Conservation (phyloP, 257 asterid species). For the Capsicum rhomboideum region DNA sequence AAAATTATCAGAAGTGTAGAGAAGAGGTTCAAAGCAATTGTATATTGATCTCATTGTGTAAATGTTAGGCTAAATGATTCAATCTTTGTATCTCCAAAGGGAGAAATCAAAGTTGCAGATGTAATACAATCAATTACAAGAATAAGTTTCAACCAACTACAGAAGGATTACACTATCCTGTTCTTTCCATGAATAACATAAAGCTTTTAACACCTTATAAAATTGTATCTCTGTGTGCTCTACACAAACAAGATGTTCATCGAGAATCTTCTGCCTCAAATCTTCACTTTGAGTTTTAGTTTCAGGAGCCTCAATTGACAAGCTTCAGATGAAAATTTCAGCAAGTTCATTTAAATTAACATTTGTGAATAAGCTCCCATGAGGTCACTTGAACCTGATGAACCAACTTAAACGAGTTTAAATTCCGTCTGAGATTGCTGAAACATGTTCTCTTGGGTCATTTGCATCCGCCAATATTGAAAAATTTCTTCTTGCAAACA, state of each 20-base stretch:
- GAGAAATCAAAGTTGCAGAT: background rate
- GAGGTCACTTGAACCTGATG: background rate
- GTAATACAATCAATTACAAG: background rate
- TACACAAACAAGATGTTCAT: background rate
- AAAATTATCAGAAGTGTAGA: background rate
- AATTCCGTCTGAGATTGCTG: background rate
- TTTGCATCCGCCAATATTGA: background rate
- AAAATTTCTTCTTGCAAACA: background rate
- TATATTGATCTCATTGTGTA: constrained; percentile 2
- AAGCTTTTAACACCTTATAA: background rate
- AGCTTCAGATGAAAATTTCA: background rate
- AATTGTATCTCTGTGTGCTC: background rate
- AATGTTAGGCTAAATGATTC: constrained; percentile 3
- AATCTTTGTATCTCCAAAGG: constrained; percentile 1
- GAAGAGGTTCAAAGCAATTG: background rate
- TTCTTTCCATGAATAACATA: background rate
- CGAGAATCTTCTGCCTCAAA: background rate
- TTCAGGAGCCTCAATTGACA: background rate
- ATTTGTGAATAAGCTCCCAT: background rate
- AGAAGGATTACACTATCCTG: background rate
- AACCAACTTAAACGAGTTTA: background rate
- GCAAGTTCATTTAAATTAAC: background rate
- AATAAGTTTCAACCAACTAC: background rate
- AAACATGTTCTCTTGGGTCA: background rate
- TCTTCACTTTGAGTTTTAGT: background rate